Conservation (phyloP, 2,329 filamentous ascomycete genomes). For the Talaromyces sp. region DNA sequence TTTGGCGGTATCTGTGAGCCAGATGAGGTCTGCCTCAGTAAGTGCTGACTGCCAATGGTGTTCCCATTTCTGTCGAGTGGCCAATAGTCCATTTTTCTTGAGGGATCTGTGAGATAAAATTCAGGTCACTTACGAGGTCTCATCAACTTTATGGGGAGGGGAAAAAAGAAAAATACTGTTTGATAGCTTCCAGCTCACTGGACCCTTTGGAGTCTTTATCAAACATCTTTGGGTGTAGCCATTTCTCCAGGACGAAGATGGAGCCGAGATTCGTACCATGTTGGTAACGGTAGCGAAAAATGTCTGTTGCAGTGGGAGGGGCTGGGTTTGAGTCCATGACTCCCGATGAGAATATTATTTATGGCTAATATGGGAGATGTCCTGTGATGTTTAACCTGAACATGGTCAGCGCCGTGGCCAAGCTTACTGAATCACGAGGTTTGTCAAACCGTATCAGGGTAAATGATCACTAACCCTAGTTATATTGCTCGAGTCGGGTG, state of each 20-base stretch:
- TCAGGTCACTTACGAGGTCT: background rate
- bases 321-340: slow-evolving; percentile 10
- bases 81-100: slow-evolving; percentile 46
- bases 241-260: slow-evolving; percentile 59
- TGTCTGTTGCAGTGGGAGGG: slow-evolving; percentile 25
- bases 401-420: background rate
- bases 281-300: slow-evolving; percentile 55
- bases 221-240: slow-evolving; percentile 53
- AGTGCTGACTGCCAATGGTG: slow-evolving; percentile 52
- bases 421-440: too few relatives aligned
- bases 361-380: too few relatives aligned
- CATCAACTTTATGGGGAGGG: background rate
- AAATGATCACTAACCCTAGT: background rate
- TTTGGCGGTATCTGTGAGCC: slow-evolving; percentile 50
- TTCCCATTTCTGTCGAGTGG: slow-evolving; percentile 51
- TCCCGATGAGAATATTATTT: background rate
- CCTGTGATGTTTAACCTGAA: background rate
- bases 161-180: slow-evolving; percentile 21
- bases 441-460: background rate
- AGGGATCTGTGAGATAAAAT: slow-evolving; percentile 34
- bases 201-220: slow-evolving; percentile 38
- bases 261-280: slow-evolving; percentile 59
- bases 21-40: slow-evolving; percentile 51
- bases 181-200: slow-evolving; percentile 54
- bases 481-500: background rate